Evolutionary conservation across 345 rosid species (phyloP), one percentile per base, ranked within the genome.

Genomic region (Pugionium dolabratum): DNA sequence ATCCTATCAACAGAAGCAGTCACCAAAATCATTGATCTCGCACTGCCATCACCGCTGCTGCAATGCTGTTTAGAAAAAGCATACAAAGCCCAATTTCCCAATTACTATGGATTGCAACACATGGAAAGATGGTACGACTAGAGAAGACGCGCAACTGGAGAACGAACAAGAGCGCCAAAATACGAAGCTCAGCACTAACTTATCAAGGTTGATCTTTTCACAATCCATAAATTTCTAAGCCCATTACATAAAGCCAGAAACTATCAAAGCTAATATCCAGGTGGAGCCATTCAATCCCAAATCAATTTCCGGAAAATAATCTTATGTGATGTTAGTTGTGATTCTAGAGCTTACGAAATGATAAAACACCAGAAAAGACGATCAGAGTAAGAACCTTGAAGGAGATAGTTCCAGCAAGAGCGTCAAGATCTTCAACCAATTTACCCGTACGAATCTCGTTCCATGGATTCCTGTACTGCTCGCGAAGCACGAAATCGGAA

Each of bases 381-480:
- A 31, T 41, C 9, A 3, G 8, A 62, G 9, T 1, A 49, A 66
- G 26, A 47, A 91, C 97, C 94, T 89, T 91, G 36, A 78, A 86
- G 55, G 95, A 79, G 60, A 91, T 80, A 25, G 98, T 89, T 37
- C 96, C 95, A 43, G 95, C 98, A 37, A 91, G 95, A 75, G 98
- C 95, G 76, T 91, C 95, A 67, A 88, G 98, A 77, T 91, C 98
- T 74, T 91, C 98, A 68, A 88, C 80, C 79, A 88, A 69, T 75
- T 86, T 86, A 58, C 96, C 96, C 66, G 78, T 84, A 62, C 96
- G 84, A 65, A 91, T 69, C 79, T 84, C 81, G 47, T 91, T 81
- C 96, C 98, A 91, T 29, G 96, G 96, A 29, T 88, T 88, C 78
- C 90, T 81, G 33, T 91, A 91, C 80, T 91, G 98, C 72, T 86